These are phyloP conservation scores for Irpex sp. DNA, from an alignment of 1,284 basidiomycete genomes.

Conservation along the genomic window DNA sequence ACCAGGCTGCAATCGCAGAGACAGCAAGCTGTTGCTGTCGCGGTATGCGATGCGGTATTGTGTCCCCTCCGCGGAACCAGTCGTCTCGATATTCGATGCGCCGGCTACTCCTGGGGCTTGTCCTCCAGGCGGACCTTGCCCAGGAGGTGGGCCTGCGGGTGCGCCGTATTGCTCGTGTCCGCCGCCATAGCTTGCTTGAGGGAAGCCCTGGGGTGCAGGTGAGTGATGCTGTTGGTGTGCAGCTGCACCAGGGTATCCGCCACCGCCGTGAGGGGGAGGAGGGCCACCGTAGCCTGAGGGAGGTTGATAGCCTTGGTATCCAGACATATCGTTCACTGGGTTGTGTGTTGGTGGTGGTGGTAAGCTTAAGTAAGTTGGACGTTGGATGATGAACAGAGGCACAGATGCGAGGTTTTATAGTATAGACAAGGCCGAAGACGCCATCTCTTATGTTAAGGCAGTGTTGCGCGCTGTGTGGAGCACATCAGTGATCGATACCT, in stretches of 20 bases:
- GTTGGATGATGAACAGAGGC: neutral
- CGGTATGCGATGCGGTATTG: constrained; percentile 27
- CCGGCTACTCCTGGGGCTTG: neutral
- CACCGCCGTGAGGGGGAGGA: neutral
- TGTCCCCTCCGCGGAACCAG: constrained; percentile 23
- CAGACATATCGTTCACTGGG: neutral
- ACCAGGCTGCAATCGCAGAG: constrained; percentile 22
- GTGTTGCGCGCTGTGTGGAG: neutral
- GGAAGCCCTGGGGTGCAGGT: neutral
- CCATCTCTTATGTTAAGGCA: neutral
- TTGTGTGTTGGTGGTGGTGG: neutral
- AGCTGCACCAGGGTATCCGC: neutral
- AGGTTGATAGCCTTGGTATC: neutral
- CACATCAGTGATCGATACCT: neutral
- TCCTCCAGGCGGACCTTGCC: neutral
- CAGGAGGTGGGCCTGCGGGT: neutral
- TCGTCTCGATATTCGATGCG: constrained; percentile 15
- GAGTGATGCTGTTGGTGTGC: neutral
- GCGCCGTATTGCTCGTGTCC: neutral
- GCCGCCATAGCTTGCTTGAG: neutral
- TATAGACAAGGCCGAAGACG: neutral
- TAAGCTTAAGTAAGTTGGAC: neutral
- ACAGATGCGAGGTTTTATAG: neutral
- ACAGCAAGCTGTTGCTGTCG: constrained; percentile 29
- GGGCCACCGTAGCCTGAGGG: neutral